Conservation (phyloP, 345 rosid species). For the Eucalyptus brandiana region DNA sequence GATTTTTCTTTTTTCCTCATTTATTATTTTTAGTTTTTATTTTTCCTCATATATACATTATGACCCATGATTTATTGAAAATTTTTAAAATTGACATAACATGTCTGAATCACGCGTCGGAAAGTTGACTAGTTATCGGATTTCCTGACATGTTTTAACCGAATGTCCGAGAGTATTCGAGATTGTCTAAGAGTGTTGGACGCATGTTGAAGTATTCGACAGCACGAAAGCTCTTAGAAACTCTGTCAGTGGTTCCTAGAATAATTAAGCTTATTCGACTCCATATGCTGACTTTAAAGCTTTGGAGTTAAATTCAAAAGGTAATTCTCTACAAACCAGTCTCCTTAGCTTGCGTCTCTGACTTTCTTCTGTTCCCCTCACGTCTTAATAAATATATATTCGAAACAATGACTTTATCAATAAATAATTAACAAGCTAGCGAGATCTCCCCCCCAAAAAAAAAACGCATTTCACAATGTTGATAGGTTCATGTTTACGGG, state of each 20-base stretch:
- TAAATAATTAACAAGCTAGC: neutral
- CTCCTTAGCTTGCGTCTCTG: neutral
- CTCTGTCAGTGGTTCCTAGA: too few relatives aligned
- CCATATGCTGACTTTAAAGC: neutral
- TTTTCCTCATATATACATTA: too few relatives aligned
- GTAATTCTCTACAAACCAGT: neutral
- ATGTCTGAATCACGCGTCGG: fast-evolving
- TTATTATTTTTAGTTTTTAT: too few relatives aligned
- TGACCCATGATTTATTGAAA: too few relatives aligned
- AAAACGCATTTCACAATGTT: neutral
- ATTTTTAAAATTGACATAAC: too few relatives aligned
- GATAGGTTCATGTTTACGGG: neutral
- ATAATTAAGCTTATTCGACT: neutral
- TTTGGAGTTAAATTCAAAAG: neutral
- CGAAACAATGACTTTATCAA: neutral
- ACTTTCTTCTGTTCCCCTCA: neutral
- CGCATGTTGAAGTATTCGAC: too few relatives aligned
- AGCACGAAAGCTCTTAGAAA: too few relatives aligned
- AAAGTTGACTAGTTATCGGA: too few relatives aligned
- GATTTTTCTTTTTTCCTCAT: too few relatives aligned
- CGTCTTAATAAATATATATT: neutral
- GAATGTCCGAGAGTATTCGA: too few relatives aligned
- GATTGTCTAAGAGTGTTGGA: too few relatives aligned
- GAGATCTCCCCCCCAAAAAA: neutral
- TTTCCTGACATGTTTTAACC: too few relatives aligned